Evolutionary conservation across 2,329 filamentous ascomycete genomes (phyloP).

Genomic region (Erysiphe neolycopersici): DNA sequence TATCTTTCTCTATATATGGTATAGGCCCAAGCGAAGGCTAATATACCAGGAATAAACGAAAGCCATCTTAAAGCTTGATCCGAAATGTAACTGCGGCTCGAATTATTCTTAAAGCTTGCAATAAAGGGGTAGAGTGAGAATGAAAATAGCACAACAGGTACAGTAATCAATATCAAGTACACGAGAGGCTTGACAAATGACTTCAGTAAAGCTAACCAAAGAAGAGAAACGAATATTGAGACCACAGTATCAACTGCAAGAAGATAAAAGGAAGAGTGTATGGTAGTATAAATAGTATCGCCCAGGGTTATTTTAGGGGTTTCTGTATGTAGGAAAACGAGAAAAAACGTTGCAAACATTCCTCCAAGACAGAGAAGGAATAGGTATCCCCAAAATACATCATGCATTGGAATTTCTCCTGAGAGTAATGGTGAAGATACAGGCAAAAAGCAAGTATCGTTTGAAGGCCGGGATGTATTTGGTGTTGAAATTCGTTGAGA

Average conservation of each 20-base stretch:
- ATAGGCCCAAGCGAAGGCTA: slow-evolving; percentile 58
- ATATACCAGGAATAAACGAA: slow-evolving; percentile 46
- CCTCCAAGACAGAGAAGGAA: slow-evolving; percentile 66
- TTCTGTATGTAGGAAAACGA: slow-evolving; percentile 75
- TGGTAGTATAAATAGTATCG: slow-evolving; percentile 79
- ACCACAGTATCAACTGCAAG: slow-evolving; percentile 77
- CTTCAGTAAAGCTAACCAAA: slow-evolving; percentile 72
- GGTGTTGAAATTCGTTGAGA: slow-evolving; percentile 5
- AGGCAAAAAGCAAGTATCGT: slow-evolving; percentile 19
- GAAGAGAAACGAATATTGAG: slow-evolving; percentile 60
- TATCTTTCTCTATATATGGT: slow-evolving; percentile 56
- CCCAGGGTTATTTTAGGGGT: slow-evolving; percentile 45
- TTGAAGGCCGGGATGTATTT: slow-evolving; percentile 9
- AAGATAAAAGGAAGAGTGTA: slow-evolving; percentile 68
- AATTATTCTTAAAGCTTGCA: slow-evolving; percentile 58
- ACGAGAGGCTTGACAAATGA: slow-evolving; percentile 76
- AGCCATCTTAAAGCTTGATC: slow-evolving; percentile 75
- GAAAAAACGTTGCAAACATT: slow-evolving; percentile 64
- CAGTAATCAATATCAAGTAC: slow-evolving; percentile 51
- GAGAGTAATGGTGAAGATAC: slow-evolving; percentile 29
- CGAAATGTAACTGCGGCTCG: slow-evolving; percentile 53
- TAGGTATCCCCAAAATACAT: slow-evolving; percentile 75
- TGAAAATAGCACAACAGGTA: slow-evolving; percentile 63
- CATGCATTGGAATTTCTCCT: slow-evolving; percentile 51
- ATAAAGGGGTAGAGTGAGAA: slow-evolving; percentile 83